Conservation (phyloP, 495 filamentous ascomycete species). For the Hyaloscypha variabilis region DNA sequence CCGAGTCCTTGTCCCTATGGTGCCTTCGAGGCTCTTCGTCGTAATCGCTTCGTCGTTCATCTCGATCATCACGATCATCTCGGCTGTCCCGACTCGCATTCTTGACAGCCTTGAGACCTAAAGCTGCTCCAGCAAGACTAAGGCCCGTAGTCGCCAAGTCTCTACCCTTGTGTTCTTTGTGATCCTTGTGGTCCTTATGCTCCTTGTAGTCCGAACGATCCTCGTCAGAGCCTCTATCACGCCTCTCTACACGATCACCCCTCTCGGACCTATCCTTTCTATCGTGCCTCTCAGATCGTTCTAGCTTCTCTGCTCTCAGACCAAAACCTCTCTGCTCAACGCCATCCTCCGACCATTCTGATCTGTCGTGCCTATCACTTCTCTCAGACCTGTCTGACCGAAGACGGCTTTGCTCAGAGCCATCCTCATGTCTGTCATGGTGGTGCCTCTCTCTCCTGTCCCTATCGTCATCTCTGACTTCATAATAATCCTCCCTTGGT, state of each 20-base stretch:
- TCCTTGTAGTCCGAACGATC: conserved; percentile 9
- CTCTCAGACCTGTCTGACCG: conserved; percentile 20
- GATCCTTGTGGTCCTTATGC: conserved; percentile 16
- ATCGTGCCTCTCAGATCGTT: conserved; percentile 23
- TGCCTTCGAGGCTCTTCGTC: conserved; percentile 37
- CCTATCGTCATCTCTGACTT: conserved; percentile 28
- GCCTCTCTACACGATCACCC: too few relatives aligned
- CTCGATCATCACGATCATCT: conserved; percentile 36
- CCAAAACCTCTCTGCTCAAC: too few relatives aligned
- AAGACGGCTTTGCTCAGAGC: conserved; percentile 26
- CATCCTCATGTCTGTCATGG: conserved; percentile 30
- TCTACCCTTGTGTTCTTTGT: conserved; percentile 29
- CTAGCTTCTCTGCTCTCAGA: conserved; percentile 14
- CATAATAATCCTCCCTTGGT: conserved; percentile 29
- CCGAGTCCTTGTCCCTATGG: conserved; percentile 17
- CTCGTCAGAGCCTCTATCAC: conserved; percentile 19
- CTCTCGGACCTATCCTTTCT: conserved; percentile 7
- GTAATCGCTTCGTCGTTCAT: conserved; percentile 38
- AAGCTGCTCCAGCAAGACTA: conserved; percentile 34
- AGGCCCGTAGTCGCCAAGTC: conserved; percentile 27
- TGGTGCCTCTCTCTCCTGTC: conserved; percentile 17
- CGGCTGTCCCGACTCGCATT: conserved; percentile 24
- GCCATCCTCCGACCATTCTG: conserved; percentile 23
- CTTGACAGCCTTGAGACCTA: conserved; percentile 31
- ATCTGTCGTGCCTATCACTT: conserved; percentile 22